Evolutionary conservation across 495 filamentous ascomycete genomes (phyloP), one percentile per base, ranked within the genome.

Genomic region (Hypoxylon crocopeplum): DNA sequence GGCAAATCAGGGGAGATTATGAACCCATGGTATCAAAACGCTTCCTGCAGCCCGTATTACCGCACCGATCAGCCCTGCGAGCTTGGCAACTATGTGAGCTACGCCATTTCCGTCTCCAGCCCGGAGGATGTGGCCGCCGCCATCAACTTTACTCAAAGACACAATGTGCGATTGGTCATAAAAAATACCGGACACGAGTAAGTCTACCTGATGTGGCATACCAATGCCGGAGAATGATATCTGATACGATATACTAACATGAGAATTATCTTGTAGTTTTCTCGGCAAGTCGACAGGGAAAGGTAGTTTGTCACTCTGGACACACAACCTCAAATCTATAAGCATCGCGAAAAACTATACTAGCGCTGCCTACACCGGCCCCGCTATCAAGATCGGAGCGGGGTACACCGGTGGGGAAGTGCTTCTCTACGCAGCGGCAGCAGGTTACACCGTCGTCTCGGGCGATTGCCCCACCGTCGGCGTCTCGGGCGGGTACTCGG

Each of bases 401-500:
- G 84, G 84, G 16, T 72, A 83, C 0, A 73, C 80, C 51, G 79
- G 67, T 0, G 68, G 56, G 13, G 82, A 86, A 36, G 62, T 77
- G 3, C 77, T 78, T 30, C 60, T 62, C 10, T 63, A 70, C 13
- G 79, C 76, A 5, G 42, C 74, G 13, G 55, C 68, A 15, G 42
- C 71, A 13, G 79, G 78, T 0, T 64, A 78, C 2, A 72, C 69
- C 6, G 70, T 78, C 4, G 71, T 83, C 0, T 77, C 74, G 56
- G 78, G 79, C 41, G 57, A 76, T 59, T 72, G 75, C 56, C 57
- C 73, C 2, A 82, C 77, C 5, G 81, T 84, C 21, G 81, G 82
- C n/a, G 41, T 76, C 13, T 72, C 75, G 2, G 81, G 80, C 22
- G 80, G 80, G 5, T 83, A 84, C 57, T 82, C 72, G 12, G 81